Evolutionary conservation across 2,329 filamentous ascomycete genomes (phyloP).

Genomic region (Sphaerulina vaccinii): DNA sequence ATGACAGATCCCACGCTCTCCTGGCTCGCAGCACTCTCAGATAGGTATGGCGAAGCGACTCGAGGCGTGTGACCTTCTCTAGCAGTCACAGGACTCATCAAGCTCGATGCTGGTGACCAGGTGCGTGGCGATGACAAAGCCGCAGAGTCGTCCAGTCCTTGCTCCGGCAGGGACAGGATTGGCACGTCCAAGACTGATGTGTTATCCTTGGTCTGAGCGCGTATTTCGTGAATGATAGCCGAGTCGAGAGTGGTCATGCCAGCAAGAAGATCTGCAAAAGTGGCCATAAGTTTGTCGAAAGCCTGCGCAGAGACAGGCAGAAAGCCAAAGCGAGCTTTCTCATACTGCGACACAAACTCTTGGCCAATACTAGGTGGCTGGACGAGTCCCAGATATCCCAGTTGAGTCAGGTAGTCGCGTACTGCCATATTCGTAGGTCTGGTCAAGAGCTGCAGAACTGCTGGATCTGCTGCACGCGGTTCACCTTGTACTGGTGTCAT

Average conservation of each 20-base stretch:
- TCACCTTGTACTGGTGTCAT: constrained; percentile 42
- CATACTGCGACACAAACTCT: constrained; percentile 73
- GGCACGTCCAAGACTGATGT: constrained; percentile 5
- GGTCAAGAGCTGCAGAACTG: constrained; percentile 68
- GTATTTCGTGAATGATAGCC: constrained; percentile 48
- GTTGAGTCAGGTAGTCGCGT: constrained; percentile 72
- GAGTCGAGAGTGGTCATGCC: constrained; percentile 66
- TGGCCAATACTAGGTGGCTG: constrained; percentile 49
- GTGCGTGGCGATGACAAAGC: constrained; percentile 17
- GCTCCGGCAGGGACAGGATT: constrained; percentile 3
- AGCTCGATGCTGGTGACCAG: constrained; percentile 24
- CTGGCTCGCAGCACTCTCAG: constrained; percentile 23
- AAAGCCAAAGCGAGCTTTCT: constrained; percentile 78
- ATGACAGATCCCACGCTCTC: constrained; percentile 33
- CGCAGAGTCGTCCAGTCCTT: constrained; percentile 3
- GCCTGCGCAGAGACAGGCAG: constrained; percentile 64
- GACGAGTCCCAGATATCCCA: constrained; percentile 66
- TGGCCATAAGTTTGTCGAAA: constrained; percentile 77
- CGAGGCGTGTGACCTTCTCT: constrained; percentile 24
- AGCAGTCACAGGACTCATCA: constrained; percentile 33
- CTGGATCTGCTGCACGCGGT: constrained; percentile 27
- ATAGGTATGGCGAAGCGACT: constrained; percentile 27
- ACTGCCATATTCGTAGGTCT: constrained; percentile 70
- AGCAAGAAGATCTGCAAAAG: constrained; percentile 77
- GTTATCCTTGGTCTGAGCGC: constrained; percentile 32